Evolutionary conservation across 2,329 filamentous ascomycete species (phyloP).

Genomic region (Trichoderma atrobrunneum): DNA sequence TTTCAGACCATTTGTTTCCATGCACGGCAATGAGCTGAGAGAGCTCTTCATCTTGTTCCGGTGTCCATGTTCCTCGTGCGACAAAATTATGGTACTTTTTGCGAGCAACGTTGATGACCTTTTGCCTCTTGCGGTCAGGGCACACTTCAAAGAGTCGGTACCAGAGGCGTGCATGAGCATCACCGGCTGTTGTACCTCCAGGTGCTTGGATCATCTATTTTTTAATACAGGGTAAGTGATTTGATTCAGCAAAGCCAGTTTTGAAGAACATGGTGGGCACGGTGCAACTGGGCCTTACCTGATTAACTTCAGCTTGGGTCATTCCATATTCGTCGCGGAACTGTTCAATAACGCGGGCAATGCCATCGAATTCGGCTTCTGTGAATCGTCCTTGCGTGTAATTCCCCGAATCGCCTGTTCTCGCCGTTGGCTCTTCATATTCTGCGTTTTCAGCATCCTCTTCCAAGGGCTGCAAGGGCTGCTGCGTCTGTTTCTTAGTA

Average conservation of each 20-base stretch:
- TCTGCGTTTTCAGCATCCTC: conserved; percentile 24
- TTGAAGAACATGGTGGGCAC: background rate
- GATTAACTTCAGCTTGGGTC: conserved; percentile 47
- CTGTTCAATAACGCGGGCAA: conserved; percentile 42
- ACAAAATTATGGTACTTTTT: conserved; percentile 65
- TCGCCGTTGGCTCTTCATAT: conserved; percentile 17
- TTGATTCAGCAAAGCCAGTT: background rate
- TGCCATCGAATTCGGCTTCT: conserved; percentile 41
- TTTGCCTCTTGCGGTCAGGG: conserved; percentile 50
- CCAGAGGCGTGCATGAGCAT: conserved; percentile 48
- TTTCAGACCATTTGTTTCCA: conserved; percentile 57
- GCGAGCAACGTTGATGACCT: conserved; percentile 55
- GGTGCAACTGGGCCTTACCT: conserved; percentile 30
- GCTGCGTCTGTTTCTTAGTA: conserved; percentile 24
- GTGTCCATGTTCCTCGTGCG: conserved; percentile 47
- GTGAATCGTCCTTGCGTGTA: conserved; percentile 43
- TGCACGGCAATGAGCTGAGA: conserved; percentile 35
- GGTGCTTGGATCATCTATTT: conserved; percentile 38
- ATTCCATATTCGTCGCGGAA: conserved; percentile 45
- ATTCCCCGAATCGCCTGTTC: conserved; percentile 24
- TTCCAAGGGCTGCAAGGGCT: conserved; percentile 26
- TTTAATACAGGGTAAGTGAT: conserved; percentile 8
- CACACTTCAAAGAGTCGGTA: conserved; percentile 45
- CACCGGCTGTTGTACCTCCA: conserved; percentile 36
- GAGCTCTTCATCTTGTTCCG: conserved; percentile 38